Evolutionary conservation across 1,284 basidiomycete genomes (phyloP), one percentile per base, ranked within the genome.

Genomic region (Sphagnurus paluster): DNA sequence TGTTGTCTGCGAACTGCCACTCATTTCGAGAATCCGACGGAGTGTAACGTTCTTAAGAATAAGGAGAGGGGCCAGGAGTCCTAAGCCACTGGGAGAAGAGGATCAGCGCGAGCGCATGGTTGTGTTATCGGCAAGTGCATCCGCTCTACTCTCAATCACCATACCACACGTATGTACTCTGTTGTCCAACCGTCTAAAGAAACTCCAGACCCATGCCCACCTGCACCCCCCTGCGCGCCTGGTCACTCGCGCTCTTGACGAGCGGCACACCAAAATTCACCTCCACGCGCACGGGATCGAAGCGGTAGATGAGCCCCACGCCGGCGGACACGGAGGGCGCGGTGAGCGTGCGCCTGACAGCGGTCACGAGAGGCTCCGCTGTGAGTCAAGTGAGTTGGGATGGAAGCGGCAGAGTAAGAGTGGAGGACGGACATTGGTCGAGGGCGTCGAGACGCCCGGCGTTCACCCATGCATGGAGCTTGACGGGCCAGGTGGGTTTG

Each of bases 151-250:
- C n/a, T n/a, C n/a, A n/a, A n/a, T n/a, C n/a, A n/a, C n/a, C n/a
- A n/a, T n/a, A n/a, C n/a, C n/a, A n/a, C n/a, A n/a, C n/a, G n/a
- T n/a, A n/a, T n/a, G n/a, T n/a, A n/a, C n/a, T n/a, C n/a, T n/a
- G n/a, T n/a, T n/a, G n/a, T n/a, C n/a, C n/a, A n/a, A 30, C 28
- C 16, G 21, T 54, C 65, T 71, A 89, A 60, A 90, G 58, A 62
- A 89, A 96, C 58, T 95, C 91, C 46, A 99, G 65, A 0, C 96
- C 97, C 50, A 99, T 82, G 2, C 97, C 96, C 19, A 98, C 80
- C 62, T 97, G 93, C 37, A 98, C 71, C 0, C 96, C 97, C 55
- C 85, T 84, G 45, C 87, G 76, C 39, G 75, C 63, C 1, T 85
- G 82, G 66, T 99, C 96, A 39, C 85, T 85, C 56, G 76, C 80